Conservation (phyloP, 164 flowering plant species). For the Cinnamomum micranthum region DNA sequence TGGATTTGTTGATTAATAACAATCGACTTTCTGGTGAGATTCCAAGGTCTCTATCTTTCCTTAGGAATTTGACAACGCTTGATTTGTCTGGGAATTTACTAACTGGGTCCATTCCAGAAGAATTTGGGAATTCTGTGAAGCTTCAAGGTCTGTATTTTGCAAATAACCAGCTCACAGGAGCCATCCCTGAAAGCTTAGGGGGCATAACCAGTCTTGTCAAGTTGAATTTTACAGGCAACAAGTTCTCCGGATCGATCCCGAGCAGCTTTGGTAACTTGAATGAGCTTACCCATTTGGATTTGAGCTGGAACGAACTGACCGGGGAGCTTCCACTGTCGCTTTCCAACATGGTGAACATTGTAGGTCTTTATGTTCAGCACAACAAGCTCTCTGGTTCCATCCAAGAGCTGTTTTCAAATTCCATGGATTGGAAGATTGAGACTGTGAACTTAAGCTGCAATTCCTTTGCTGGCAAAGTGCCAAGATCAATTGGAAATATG, state of each 20-base stretch:
- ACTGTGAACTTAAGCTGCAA: constrained; percentile 57
- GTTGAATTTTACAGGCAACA: constrained; percentile 62
- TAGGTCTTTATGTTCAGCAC: constrained; percentile 65
- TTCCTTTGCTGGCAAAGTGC: constrained; percentile 45
- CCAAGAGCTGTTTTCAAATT: constrained; percentile 39
- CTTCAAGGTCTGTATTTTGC: constrained; percentile 70
- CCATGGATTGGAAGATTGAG: constrained; percentile 50
- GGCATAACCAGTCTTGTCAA: constrained; percentile 50
- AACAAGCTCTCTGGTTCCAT: constrained; percentile 50
- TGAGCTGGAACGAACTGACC: constrained; percentile 52
- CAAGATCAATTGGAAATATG: constrained; percentile 51
- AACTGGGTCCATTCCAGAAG: constrained; percentile 46
- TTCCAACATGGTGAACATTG: constrained; percentile 55
- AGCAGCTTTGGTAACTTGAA: constrained; percentile 42
- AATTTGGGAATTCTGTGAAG: constrained; percentile 36
- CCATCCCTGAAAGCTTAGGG: constrained; percentile 53
- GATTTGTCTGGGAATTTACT: constrained; percentile 61
- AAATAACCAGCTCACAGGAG: constrained; percentile 51
- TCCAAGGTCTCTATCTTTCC: constrained; percentile 48
- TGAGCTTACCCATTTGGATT: constrained; percentile 67
- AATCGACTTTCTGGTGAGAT: constrained; percentile 63
- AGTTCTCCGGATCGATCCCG: constrained; percentile 59
- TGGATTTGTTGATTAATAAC: constrained; percentile 52
- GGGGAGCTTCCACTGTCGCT: constrained; percentile 57
- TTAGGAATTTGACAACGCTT: constrained; percentile 54